Evolutionary conservation across 495 filamentous ascomycete genomes (phyloP), one percentile per base, ranked within the genome.

Genomic region (Bombardia bombarda): DNA sequence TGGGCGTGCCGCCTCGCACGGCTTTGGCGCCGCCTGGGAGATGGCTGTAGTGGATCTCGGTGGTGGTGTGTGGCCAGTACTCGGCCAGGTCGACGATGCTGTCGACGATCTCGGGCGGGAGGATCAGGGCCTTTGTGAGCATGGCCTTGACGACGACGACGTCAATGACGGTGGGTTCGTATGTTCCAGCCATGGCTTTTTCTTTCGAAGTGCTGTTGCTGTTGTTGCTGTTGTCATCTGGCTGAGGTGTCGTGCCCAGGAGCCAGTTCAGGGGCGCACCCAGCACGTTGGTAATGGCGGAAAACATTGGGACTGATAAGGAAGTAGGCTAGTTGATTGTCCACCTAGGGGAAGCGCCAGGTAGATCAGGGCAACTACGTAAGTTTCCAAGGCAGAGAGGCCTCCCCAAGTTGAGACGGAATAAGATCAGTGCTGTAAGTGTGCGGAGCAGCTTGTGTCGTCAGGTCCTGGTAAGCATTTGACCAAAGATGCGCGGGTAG

Each of bases 101-200:
- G 57, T 87, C 80, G n/a, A 85, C 54, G 17, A 88, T 52, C 45
- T 88, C 84, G 2, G 62, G 46, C 0, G 84, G 84, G 0, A 86
- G 57, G 1, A 53, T 45, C 25, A 66, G 54, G 7, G 52, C 43
- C 32, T 66, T 55, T 24, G 22, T 44, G 7, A 75, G 50, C 47
- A 74, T 69, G 6, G 52, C 41, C 47, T 69, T 75, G 26, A 72
- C 63, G 17, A 66, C 41, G 6, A 70, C 24, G 13, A 77, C 66
- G 50, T 79, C 72, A 10, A 52, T 32, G n/a, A 66, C 44, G 14
- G 40, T 65, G 13, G 66, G 62, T 23, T 64, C 45, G 24, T 60
- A 42, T 2, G 36, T 7, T 33, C 32, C 32, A 17, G 6, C 8
- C 5, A 5, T 7, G 5, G 8, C 9, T 7, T 12, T 14, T 5